phyloP scores from a whole-genome alignment of 2,329 filamentous ascomycete species.

The Xylariaceae sp. region DNA sequence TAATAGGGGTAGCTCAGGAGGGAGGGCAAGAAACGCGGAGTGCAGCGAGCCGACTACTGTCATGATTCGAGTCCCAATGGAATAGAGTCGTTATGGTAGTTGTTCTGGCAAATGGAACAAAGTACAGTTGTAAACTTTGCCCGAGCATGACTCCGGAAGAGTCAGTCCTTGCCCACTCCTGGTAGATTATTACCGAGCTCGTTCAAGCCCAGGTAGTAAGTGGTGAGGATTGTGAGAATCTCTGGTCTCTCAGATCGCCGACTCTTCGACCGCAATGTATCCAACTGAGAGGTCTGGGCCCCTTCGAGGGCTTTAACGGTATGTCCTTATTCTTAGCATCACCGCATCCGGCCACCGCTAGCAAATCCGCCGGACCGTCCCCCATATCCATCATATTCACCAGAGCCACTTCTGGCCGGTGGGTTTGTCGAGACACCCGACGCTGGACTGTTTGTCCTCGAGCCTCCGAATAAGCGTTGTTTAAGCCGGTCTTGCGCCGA shows the following conservation, averaged over 20 bases:
- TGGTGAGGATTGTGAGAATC: conserved; percentile 1
- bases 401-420: conserved; percentile 31
- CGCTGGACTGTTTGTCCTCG: conserved; percentile 53
- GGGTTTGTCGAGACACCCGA: conserved; percentile 45
- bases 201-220: neutral
- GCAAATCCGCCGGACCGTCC: conserved; percentile 36
- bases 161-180: neutral
- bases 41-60: no score
- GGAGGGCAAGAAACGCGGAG: no score
- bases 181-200: neutral
- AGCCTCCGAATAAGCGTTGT: conserved; percentile 68
- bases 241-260: neutral
- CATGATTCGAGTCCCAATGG: no score
- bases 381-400: conserved; percentile 36
- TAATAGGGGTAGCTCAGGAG: no score
- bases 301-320: neutral
- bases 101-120: neutral
- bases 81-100: neutral
- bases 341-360: conserved; percentile 40
- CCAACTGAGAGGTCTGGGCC: neutral
- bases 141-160: neutral
- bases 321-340: conserved; percentile 16
- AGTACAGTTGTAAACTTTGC: neutral
- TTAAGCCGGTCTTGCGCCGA: conserved; percentile 78
- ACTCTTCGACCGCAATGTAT: neutral